Conservation (phyloP, 306 rosid genomes). For the Castanopsis chinensis region DNA sequence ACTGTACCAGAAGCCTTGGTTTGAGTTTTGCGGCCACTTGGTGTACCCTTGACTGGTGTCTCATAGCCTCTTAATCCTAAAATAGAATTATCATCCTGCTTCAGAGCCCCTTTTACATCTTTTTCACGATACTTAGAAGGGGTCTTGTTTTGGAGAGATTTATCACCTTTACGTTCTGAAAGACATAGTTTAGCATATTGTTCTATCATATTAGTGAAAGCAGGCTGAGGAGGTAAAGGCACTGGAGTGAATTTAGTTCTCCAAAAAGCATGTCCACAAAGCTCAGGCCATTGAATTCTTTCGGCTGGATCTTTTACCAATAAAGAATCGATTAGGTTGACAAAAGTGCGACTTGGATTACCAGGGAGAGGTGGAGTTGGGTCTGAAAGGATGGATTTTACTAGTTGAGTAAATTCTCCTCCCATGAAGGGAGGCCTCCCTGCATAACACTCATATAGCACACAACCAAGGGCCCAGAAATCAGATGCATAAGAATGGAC, state of each 20-base stretch:
- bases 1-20: conserved; percentile 68
- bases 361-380: conserved; percentile 89
- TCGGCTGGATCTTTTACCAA: conserved; percentile 94
- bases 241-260: conserved; percentile 53
- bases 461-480: conserved; percentile 98
- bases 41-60: conserved; percentile 72
- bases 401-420: conserved; percentile 90
- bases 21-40: conserved; percentile 63
- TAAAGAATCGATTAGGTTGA: conserved; percentile 76
- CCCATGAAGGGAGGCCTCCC: conserved; percentile 96
- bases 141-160: conserved; percentile 60
- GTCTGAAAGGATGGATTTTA: conserved; percentile 85
- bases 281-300: conserved; percentile 90
- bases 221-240: conserved; percentile 87
- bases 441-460: conserved; percentile 81
- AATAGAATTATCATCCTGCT: conserved; percentile 72
- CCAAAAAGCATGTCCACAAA: conserved; percentile 95
- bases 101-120: conserved; percentile 57
- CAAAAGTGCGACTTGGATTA: conserved; percentile 89
- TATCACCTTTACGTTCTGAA: conserved; percentile 81
- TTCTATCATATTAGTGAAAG: conserved; percentile 77
- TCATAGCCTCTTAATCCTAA: conserved; percentile 56
- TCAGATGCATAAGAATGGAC: conserved; percentile 95
- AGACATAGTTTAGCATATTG: conserved; percentile 62
- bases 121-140: conserved; percentile 83